Percentiles rank a stretch among this genome's conserved stretches.
phyloP scores from a whole-genome alignment of 208 protist species.

The Acanthamoeba comandoni region DNA sequence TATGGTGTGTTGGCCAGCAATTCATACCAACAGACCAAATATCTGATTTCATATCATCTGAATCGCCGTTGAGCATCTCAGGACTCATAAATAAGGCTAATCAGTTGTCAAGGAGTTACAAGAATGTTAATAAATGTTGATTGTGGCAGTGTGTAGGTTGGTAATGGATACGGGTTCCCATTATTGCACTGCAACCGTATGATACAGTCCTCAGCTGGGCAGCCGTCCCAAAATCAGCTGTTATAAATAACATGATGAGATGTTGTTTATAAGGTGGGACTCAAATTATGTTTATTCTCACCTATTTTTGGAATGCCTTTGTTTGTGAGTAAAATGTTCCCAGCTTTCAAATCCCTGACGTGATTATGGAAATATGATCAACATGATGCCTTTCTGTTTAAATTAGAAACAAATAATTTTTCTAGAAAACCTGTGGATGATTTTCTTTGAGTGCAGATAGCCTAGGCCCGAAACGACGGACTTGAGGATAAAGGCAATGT shows the following conservation, averaged over 20 bases:
- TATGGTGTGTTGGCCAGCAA: too few species aligned
- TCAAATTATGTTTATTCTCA: neutral
- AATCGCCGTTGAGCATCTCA: constrained; percentile 49
- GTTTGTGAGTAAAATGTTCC: constrained; percentile 33
- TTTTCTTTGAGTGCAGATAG: constrained; percentile 57
- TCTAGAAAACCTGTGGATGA: constrained; percentile 27
- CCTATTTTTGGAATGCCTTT: constrained; percentile 49
- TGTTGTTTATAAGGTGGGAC: neutral
- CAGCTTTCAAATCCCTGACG: constrained; percentile 60
- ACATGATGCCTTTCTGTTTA: neutral
- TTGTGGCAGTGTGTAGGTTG: neutral
- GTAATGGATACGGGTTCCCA: constrained; percentile 30
- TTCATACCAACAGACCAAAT: constrained; percentile 44
- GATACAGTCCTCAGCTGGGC: constrained; percentile 39
- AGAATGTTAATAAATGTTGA: neutral
- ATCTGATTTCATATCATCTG: constrained; percentile 31
- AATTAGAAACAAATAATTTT: neutral
- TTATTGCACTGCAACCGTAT: constrained; percentile 35
- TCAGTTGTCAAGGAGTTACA: too few species aligned
- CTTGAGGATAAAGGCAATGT: constrained; percentile 50
- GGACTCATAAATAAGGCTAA: constrained; percentile 61
- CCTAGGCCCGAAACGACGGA: constrained; percentile 49
- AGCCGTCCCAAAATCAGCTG: constrained; percentile 63
- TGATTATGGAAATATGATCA: neutral
- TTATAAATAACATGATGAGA: neutral